Percentiles rank a stretch among this genome's conserved stretches.
These are phyloP conservation scores for Lactarius pseudohatsudake DNA, from an alignment of 768 basidiomycete genomes.

Conservation along the genomic window DNA sequence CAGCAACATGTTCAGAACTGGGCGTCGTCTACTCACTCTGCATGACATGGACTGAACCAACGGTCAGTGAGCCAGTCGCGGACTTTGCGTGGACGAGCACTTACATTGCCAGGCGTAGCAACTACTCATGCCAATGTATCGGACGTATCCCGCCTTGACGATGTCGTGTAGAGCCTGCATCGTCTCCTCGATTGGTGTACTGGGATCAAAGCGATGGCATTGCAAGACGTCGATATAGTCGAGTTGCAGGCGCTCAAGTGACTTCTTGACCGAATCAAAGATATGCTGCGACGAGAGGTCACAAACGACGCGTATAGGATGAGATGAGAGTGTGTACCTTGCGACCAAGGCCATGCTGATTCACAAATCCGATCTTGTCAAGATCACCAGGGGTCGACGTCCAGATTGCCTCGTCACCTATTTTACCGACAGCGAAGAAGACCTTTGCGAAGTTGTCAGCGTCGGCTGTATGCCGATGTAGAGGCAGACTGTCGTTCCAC, in stretches of 20 bases:
- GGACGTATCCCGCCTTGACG: slow-evolving; percentile 40
- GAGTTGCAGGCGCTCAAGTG: slow-evolving; percentile 64
- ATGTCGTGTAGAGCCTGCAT: slow-evolving; percentile 44
- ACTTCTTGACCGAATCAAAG: slow-evolving; percentile 63
- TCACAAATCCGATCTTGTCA: slow-evolving; percentile 38
- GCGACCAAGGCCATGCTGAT: slow-evolving; percentile 39
- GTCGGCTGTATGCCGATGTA: not conserved
- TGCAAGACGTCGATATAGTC: slow-evolving; percentile 79
- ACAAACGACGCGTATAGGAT: not conserved
- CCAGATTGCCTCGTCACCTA: not conserved
- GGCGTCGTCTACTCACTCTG: slow-evolving; percentile 20
- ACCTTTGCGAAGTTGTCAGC: not conserved
- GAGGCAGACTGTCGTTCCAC: not conserved
- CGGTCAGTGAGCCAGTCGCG: slow-evolving; percentile 14
- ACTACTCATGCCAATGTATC: slow-evolving; percentile 37
- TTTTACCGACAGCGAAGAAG: slow-evolving; percentile 7
- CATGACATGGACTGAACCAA: slow-evolving; percentile 21
- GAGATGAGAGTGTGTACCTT: slow-evolving; percentile 33
- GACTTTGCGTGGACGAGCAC: slow-evolving; percentile 8
- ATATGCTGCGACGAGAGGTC: slow-evolving; percentile 51
- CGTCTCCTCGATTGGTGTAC: slow-evolving; percentile 36
- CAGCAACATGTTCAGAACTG: slow-evolving; percentile 20
- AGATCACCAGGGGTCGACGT: slow-evolving; percentile 9
- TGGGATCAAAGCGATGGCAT: slow-evolving; percentile 41
- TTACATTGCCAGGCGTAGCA: slow-evolving; percentile 36